Base-by-base conservation (phyloP, 2,329 filamentous ascomycete genomes). In the Helminthosporium solani region DNA sequence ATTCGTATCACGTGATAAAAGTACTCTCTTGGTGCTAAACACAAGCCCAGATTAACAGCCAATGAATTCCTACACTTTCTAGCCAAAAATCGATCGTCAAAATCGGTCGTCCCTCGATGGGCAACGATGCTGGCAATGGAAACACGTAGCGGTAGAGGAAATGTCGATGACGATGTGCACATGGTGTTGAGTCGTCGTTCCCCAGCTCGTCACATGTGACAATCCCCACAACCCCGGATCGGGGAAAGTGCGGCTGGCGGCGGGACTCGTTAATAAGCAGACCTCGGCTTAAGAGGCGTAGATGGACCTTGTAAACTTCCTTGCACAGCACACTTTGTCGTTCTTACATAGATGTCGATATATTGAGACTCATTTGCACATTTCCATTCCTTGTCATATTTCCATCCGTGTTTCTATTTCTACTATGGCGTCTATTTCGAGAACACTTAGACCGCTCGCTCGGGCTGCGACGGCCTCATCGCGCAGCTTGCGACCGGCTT, bases 401-500 rank as follows among this genome's bases (percentile, higher is more conserved):
- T n/a, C n/a, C n/a, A n/a, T 21, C 20, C 8, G 7, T 21, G 12
- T 6, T 37, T 4, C 8, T 18, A 3, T 5, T 20, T 33, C 27
- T 14, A 52, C 27, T 30, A 67, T 69, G 64, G 58, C 66, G 14
- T 66, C 65, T 2, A 56, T 69, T 8, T 53, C 64, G 43, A 61
- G 54, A 52, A 56, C 59, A 40, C 46, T 69, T 33, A 42, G 64
- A 46, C 65, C 66, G 23, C 55, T 68, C 46, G 53, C 58, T 16
- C 65, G 66, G 44, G 59, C 57, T 23, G 61, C 64, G 33, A 52
- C 57, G 5, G 53, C 54, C 21, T 64, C 63, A 6, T 54, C 63
- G 7, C 57, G 55, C 33, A 45, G 58, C 18, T 51, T 67, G 18
- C 57, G 61, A 49, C 64, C 64, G 38, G 55, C 58, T 39, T 55